Percentiles rank a stretch among this genome's conserved stretches.
These are phyloP conservation scores for Eutypella sp. DNA, from an alignment of 2,329 filamentous ascomycete species.

Conservation along the genomic window DNA sequence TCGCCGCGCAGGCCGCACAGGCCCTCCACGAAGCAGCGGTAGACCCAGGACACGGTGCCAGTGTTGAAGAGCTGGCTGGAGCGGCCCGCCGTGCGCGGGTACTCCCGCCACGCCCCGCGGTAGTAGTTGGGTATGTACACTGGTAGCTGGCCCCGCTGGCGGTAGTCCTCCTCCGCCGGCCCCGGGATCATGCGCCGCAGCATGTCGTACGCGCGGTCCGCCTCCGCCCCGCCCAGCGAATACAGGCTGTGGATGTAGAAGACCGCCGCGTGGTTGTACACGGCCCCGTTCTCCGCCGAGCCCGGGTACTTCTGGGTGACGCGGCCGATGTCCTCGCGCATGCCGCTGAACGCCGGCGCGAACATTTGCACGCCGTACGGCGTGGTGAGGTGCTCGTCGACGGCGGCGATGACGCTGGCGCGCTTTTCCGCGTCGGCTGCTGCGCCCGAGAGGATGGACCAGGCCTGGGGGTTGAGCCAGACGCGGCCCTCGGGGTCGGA, in stretches of 20 bases:
- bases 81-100: slow-evolving; percentile 48
- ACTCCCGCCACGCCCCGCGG: slow-evolving; percentile 43
- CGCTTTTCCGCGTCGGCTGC: slow-evolving; percentile 40
- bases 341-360: slow-evolving; percentile 46
- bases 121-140: slow-evolving; percentile 57
- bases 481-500: slow-evolving; percentile 49
- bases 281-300: slow-evolving; percentile 52
- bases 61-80: slow-evolving; percentile 56
- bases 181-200: slow-evolving; percentile 51
- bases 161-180: slow-evolving; percentile 44
- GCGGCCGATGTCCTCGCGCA: slow-evolving; percentile 55
- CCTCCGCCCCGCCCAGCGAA: slow-evolving; percentile 36
- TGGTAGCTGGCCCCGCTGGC: slow-evolving; percentile 50
- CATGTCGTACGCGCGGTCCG: slow-evolving; percentile 45
- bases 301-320: slow-evolving; percentile 55
- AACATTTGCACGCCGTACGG: slow-evolving; percentile 54
- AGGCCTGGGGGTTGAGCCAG: slow-evolving; percentile 55
- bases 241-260: slow-evolving; percentile 53
- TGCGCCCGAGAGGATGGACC: slow-evolving; percentile 46
- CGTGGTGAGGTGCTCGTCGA: slow-evolving; percentile 47
- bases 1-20: slow-evolving; percentile 50
- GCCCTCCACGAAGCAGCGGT: slow-evolving; percentile 50
- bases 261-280: slow-evolving; percentile 53
- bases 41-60: slow-evolving; percentile 52
- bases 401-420: slow-evolving; percentile 38